Base-by-base conservation (phyloP, 2,329 filamentous ascomycete genomes). In the Chaetomiaceae sp. region DNA sequence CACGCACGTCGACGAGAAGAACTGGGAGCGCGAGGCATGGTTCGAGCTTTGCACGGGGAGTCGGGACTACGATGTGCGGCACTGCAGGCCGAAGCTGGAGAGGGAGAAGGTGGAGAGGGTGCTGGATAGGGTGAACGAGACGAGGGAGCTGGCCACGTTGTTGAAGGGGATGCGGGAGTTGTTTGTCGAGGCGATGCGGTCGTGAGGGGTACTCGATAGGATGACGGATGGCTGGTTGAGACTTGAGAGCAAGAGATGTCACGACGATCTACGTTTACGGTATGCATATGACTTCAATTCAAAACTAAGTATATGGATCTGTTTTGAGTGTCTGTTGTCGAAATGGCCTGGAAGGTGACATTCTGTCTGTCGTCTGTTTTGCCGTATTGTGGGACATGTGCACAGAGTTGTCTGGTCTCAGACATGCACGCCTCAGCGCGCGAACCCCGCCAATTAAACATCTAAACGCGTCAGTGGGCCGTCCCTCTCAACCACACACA, bases 1-100 rank as follows among this genome's bases (percentile, higher is more conserved):
- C 65, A 87, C 83, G 23, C 88, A 95, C 67, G 75, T 97, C 40
- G 83, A 95, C 64, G 89, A 95, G 72, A 81, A 83, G 62, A 85
- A 93, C 65, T 91, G 88, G 85, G 88, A 91, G 61, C 79, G 83
- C 53, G 91, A 97, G 71, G 90, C 87, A 13, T 95, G 87, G 84
- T 97, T 99, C 65, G 92, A 97, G 72, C 74, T 99, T 51, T 84
- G 86, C 59, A 95, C 87, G 40, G 82, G 83, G 31, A 82, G 81
- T 57, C 77, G 87, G 54, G 91, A 96, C 62, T 97, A 96, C 68
- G 86, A 88, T 57, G 86, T 97, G 33, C 79, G 83, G 53, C 85
- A 88, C 60, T 87, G 85, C 62, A 78, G 86, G 64, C 93, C 93
- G 12, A 92, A 89, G 70, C 72, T 96, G 56, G 87, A 95, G 64